phyloP scores from a whole-genome alignment of 805 yeast species.

The Metschnikowia vanudenii region DNA sequence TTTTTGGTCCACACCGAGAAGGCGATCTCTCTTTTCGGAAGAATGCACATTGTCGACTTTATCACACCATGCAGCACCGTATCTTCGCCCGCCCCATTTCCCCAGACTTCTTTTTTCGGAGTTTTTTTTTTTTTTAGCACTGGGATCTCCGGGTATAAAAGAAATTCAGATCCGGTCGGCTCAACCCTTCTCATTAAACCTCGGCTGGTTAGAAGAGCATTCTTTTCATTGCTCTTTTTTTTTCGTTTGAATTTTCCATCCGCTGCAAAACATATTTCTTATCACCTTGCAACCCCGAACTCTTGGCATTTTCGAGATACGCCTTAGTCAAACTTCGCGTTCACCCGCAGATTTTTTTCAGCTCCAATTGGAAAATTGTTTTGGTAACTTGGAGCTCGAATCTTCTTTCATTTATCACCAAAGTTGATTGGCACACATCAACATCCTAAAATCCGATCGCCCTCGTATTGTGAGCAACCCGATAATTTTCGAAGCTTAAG shows the following conservation, averaged over 20 bases:
- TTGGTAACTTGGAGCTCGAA: background rate
- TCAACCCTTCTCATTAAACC: background rate
- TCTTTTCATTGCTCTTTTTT: too few relatives aligned
- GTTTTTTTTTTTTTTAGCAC: background rate
- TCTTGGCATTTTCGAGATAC: background rate
- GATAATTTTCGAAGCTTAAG: too few relatives aligned
- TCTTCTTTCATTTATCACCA: background rate
- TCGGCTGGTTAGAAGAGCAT: too few relatives aligned
- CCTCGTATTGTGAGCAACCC: too few relatives aligned
- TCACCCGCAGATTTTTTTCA: constrained; percentile 8
- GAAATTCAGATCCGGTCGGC: constrained; percentile 6
- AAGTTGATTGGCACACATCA: background rate
- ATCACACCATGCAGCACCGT: background rate
- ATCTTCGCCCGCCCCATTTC: constrained; percentile 11
- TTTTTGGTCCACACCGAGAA: too few relatives aligned
- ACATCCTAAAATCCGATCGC: background rate
- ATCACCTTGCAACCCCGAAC: background rate
- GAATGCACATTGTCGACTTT: background rate
- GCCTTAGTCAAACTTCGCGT: constrained; percentile 1
- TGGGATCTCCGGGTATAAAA: constrained; percentile 4
- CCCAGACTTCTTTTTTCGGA: constrained; percentile 16
- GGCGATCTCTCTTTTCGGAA: background rate
- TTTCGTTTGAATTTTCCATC: background rate
- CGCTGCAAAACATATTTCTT: background rate
- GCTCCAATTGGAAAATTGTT: background rate